Conservation (phyloP, 306 rosid genomes). For the Citrullus amarus region DNA sequence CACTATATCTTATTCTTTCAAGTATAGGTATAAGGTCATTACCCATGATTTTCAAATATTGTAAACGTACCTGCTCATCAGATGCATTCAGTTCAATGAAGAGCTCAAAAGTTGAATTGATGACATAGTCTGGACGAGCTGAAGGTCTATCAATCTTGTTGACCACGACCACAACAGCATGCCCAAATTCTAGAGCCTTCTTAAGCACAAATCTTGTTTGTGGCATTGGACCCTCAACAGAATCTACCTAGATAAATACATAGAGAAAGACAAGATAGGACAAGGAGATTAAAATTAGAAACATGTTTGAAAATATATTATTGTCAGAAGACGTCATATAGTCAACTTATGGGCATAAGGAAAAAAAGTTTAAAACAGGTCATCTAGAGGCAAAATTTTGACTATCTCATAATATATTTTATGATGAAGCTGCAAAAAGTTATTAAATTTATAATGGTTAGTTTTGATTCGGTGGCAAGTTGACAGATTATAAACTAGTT, state of each 20-base stretch:
- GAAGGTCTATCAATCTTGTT: constrained; percentile 93
- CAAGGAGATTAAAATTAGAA: constrained; percentile 6
- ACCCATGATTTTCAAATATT: constrained; percentile 10
- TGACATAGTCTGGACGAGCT: constrained; percentile 87
- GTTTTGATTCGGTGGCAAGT: neutral
- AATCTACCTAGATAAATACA: constrained; percentile 61
- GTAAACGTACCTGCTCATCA: constrained; percentile 69
- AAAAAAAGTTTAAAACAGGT: neutral
- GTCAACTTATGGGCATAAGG: neutral
- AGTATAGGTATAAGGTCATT: neutral
- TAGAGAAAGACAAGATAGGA: neutral
- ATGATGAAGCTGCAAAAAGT: neutral
- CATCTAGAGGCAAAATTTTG: neutral
- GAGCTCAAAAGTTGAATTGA: constrained; percentile 93
- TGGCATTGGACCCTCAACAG: constrained; percentile 99
- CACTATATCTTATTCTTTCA: neutral
- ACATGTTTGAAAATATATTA: constrained; percentile 8
- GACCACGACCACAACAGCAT: constrained; percentile 94
- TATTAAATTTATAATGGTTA: neutral
- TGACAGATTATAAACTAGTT: neutral
- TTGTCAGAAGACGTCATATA: neutral
- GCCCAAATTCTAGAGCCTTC: constrained; percentile 97
- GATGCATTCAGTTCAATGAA: constrained; percentile 92
- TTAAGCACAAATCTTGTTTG: constrained; percentile 98
- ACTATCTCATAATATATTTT: neutral